Evolutionary conservation across 2,329 filamentous ascomycete species (phyloP), one percentile per base, ranked within the genome.

Genomic region (Fusarium denticulatum): DNA sequence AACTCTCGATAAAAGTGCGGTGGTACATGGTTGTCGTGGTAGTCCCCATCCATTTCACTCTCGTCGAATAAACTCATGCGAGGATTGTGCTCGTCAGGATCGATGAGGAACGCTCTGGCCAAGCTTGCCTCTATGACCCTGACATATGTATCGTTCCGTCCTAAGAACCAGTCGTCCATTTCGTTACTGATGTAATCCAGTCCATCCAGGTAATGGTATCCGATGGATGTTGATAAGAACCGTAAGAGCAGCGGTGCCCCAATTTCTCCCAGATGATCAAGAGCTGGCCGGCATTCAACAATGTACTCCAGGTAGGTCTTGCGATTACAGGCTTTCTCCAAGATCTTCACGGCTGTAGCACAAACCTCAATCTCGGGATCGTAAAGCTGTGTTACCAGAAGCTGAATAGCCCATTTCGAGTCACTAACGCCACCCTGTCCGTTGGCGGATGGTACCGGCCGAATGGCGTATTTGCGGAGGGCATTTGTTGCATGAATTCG

Each of bases 141-240:
- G 57, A 99, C 96, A 76, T 99, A 99, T n/a, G 91, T 92, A 81
- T 99, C 96, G 79, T 99, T 99, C 49, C 96, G 91, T 20, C 96
- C 96, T 36, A 99, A 87, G 80, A 98, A 99, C 96, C 96, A 99
- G 83, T 99, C 97, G 76, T 99, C 96, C 96, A 99, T 99, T 81
- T 99, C 97, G 80, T 97, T 96, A 70, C 95, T 98, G 82, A 99
- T 99, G 80, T 99, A 99, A 84, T 99, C 97, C 47, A 99, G 86
- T 0, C 95, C 96, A 79, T 98, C 95, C 11, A 99, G 88, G 82
- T 99, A 99, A 82, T 98, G 95, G 79, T 99, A 99, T 56, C 96
- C 96, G 64, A 98, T 96, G 6, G 95, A 98, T 1, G 96, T 98
- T 1, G 95, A 98, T 60, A 99, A 83, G 82, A 99, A 99, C 45